Percentiles rank a stretch among this genome's conserved stretches.
phyloP scores from a whole-genome alignment of 179 eudicot species.

The Silene coronaria region DNA sequence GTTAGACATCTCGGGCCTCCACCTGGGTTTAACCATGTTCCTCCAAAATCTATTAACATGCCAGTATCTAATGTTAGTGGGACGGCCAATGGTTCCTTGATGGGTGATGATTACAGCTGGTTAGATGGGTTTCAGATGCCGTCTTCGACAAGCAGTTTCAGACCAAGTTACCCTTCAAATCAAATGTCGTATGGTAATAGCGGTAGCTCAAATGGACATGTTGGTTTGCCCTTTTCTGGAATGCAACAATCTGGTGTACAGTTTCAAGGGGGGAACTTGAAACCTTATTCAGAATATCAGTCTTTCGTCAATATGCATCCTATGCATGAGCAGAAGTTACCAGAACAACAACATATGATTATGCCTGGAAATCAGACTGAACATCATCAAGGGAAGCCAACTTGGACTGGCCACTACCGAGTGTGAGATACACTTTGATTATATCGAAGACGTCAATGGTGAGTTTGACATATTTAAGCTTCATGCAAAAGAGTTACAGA shows the following conservation, averaged over 20 bases:
- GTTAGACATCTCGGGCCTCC: conserved; percentile 62
- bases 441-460: conserved; percentile 28
- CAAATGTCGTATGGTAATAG: conserved; percentile 22
- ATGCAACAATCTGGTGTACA: conserved; percentile 35
- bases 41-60: conserved; percentile 32
- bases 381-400: conserved; percentile 38
- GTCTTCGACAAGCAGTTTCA: conserved; percentile 21
- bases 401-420: conserved; percentile 39
- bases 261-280: conserved; percentile 31
- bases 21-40: conserved; percentile 51
- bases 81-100: conserved; percentile 23
- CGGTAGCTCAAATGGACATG: conserved; percentile 32
- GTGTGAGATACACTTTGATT: conserved; percentile 36
- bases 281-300: conserved; percentile 32
- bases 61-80: conserved; percentile 28
- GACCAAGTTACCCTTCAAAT: conserved; percentile 26
- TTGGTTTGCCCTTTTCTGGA: conserved; percentile 51
- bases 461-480: conserved; percentile 18
- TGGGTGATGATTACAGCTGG: conserved; percentile 43
- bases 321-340: conserved; percentile 26
- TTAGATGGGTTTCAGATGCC: conserved; percentile 40
- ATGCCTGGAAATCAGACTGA: conserved; percentile 37
- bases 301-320: conserved; percentile 32
- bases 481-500: neutral
- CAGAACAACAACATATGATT: conserved; percentile 31